Base-by-base conservation (phyloP, 345 rosid species). In the Populus ilicifolia region DNA sequence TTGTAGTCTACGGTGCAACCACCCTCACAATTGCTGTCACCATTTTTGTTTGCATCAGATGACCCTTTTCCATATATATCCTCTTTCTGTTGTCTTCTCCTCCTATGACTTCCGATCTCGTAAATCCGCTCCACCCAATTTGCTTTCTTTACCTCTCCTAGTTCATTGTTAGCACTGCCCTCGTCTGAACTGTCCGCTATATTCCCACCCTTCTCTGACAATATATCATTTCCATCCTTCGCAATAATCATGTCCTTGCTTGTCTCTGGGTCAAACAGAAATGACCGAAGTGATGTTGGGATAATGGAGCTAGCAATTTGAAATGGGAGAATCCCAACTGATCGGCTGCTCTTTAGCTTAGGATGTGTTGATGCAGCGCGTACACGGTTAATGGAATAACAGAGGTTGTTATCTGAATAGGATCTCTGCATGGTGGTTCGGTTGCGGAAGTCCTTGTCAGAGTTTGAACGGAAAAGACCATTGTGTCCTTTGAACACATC, bases 91-190 rank as follows among this genome's bases (percentile, higher is more conserved):
- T 80, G 82, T 72, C 80, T 87, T 20, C 77, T 83, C 81, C 79
- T 85, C 93, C 92, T 90, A 27, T 75, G 89, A 67, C 86, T 83
- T 67, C 91, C 86, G 35, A 93, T 86, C 83, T 95, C 91, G 69
- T 87, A 70, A 39, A 95, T 76, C 83, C 90, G 91, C 76, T 84
- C 89, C 61, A 95, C 84, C 99, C 99, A 95, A 73, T 93, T 92
- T 7, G 83, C 83, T 80, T 90, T 92, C 70, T 82, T 86, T 23
- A 76, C 76, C 68, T 81, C 83, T 85, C 80, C 76, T 80, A 82
- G 0, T 77, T 68, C 78, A 30, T 70, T 29, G 17, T 39, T 4
- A 38, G 29, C 79, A n/a, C 39, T 69, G 36, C 35, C 76, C 64
- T 85, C 86, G 21, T 35, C 61, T 30, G 71, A 12, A 73, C 50